These are phyloP conservation scores for Lipomyces kockii DNA, from an alignment of 805 yeast species.

Conservation along the genomic window DNA sequence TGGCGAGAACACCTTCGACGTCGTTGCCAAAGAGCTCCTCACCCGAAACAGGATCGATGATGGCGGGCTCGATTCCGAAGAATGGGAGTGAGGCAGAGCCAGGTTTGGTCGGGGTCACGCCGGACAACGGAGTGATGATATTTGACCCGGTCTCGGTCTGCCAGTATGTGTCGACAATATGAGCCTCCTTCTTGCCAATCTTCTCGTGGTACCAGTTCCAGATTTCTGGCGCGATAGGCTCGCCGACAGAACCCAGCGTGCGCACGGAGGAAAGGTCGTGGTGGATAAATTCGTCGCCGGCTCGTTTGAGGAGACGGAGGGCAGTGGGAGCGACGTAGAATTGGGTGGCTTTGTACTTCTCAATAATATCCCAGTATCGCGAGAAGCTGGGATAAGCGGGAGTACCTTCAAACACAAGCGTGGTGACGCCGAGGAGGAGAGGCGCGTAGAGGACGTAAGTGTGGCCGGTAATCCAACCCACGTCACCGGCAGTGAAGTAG, in stretches of 20 bases:
- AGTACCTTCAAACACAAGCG: constrained; percentile 94
- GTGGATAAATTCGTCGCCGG: constrained; percentile 84
- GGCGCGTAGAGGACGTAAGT: constrained; percentile 97
- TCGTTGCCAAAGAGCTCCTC: constrained; percentile 81
- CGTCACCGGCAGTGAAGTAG: constrained; percentile 95
- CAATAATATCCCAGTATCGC: constrained; percentile 96
- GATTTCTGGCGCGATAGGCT: constrained; percentile 96
- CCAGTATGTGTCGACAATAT: constrained; percentile 97
- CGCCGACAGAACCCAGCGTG: constrained; percentile 96
- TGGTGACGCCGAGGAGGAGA: constrained; percentile 80
- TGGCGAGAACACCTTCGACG: constrained; percentile 95
- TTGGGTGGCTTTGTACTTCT: constrained; percentile 87
- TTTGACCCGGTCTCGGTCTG: constrained; percentile 98
- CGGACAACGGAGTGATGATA: constrained; percentile 91
- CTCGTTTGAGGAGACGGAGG: constrained; percentile 83
- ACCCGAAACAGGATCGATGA: constrained; percentile 93
- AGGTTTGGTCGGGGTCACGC: constrained; percentile 92
- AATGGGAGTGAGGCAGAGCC: constrained; percentile 97
- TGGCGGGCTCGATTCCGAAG: constrained; percentile 89
- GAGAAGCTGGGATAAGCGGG: constrained; percentile 96
- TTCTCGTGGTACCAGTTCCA: constrained; percentile 98
- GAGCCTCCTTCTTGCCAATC: constrained; percentile 87
- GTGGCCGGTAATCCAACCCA: constrained; percentile 99
- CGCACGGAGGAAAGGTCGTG: constrained; percentile 86
- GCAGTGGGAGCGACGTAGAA: constrained; percentile 99